Conservation (phyloP, 768 basidiomycete species). For the Tylopilus balloui region DNA sequence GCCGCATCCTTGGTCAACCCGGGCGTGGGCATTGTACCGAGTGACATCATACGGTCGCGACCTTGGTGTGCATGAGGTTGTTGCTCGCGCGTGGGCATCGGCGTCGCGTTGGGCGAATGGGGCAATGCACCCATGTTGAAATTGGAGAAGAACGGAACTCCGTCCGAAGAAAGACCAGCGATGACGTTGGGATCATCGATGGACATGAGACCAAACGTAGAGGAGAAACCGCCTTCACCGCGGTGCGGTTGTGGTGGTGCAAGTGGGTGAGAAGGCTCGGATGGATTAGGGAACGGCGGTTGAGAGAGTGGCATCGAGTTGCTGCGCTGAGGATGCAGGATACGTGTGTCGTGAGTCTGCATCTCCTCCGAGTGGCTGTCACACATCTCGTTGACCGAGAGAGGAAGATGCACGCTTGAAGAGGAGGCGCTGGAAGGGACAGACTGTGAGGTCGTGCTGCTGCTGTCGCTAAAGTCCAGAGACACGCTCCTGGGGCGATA, state of each 20-base stretch:
- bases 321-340: constrained; percentile 17
- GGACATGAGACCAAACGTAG: constrained; percentile 71
- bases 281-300: constrained; percentile 1
- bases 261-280: constrained; percentile 7
- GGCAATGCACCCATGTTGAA: constrained; percentile 24
- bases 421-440: constrained; percentile 53
- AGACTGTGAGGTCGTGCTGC: constrained; percentile 40
- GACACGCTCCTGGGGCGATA: constrained; percentile 33
- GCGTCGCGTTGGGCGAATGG: constrained; percentile 45
- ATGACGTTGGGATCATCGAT: constrained; percentile 70
- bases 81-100: constrained; percentile 37
- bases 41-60: constrained; percentile 25
- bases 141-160: constrained; percentile 57
- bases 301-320: constrained; percentile 15
- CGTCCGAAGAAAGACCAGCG: constrained; percentile 54
- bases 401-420: constrained; percentile 49
- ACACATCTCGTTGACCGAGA: constrained; percentile 27
- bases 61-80: constrained; percentile 17
- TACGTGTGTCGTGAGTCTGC: constrained; percentile 14
- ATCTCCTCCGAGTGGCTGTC: constrained; percentile 29
- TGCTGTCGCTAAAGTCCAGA: constrained; percentile 41
- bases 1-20: constrained; percentile 31
- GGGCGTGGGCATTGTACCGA: constrained; percentile 30
- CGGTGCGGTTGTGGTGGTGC: constrained; percentile 13
- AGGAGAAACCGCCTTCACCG: constrained; percentile 45